phyloP scores from a whole-genome alignment of 1,284 basidiomycete species.

The Bondarzewia mesenterica region DNA sequence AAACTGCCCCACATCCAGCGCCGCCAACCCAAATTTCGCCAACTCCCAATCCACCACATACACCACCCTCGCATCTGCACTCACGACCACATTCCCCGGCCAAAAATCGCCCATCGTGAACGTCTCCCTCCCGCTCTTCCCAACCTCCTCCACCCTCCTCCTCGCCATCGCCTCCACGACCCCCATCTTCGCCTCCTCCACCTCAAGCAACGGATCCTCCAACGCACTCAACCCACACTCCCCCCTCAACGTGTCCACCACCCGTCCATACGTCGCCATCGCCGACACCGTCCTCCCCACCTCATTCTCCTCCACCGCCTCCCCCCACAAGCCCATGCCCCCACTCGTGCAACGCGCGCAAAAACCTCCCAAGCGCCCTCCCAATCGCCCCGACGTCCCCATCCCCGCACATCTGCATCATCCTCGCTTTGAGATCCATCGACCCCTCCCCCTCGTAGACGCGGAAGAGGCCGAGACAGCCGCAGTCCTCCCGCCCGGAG shows the following conservation, averaged over 20 bases:
- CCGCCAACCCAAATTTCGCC: constrained; percentile 39
- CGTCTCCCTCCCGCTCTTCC: constrained; percentile 23
- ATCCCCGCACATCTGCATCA: no score
- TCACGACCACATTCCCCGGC: constrained; percentile 52
- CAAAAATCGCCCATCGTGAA: constrained; percentile 57
- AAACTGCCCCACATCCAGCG: constrained; percentile 51
- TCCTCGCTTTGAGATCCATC: no score
- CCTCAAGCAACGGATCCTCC: constrained; percentile 30
- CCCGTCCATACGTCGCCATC: constrained; percentile 37
- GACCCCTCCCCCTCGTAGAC: constrained; percentile 36
- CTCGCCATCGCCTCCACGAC: constrained; percentile 28
- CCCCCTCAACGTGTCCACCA: constrained; percentile 36
- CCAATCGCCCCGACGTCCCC: constrained; percentile 37
- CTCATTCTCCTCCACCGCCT: constrained; percentile 31
- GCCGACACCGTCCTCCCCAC: constrained; percentile 35
- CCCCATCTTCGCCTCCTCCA: constrained; percentile 28
- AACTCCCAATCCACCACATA: constrained; percentile 56
- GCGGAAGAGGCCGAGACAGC: constrained; percentile 33
- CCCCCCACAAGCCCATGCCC: constrained; percentile 21
- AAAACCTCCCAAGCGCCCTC: constrained; percentile 39
- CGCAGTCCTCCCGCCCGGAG: constrained; percentile 52
- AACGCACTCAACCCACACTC: constrained; percentile 25
- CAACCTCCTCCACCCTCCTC: constrained; percentile 27
- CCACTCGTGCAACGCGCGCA: constrained; percentile 38
- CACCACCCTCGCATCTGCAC: constrained; percentile 23